Conservation (phyloP, 192 early-diverging fungal species). For the Piromyces finnis region DNA sequence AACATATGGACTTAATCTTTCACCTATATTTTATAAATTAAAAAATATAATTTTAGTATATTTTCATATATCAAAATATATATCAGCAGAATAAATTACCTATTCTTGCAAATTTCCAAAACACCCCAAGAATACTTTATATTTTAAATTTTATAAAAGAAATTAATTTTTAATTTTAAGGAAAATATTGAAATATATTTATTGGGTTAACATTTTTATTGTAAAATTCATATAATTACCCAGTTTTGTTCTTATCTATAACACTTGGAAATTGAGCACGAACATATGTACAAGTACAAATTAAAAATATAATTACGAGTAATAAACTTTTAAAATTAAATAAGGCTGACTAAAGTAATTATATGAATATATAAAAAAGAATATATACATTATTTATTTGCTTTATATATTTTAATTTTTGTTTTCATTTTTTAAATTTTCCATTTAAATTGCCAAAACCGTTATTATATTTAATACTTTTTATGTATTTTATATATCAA, state of each 20-base stretch:
- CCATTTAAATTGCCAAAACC: no score
- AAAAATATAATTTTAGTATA: neutral
- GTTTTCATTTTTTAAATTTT: no score
- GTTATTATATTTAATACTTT: no score
- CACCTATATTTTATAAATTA: slow-evolving; percentile 35
- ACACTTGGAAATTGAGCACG: slow-evolving; percentile 72
- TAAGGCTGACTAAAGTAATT: slow-evolving; percentile 54
- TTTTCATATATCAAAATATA: neutral
- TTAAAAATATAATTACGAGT: slow-evolving; percentile 74
- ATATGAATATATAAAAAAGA: no score
- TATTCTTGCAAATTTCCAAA: slow-evolving; percentile 91
- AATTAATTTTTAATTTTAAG: neutral
- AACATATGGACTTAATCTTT: slow-evolving; percentile 87
- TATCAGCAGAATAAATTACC: slow-evolving; percentile 26
- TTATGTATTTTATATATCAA: no score
- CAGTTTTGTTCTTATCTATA: slow-evolving; percentile 75
- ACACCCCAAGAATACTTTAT: slow-evolving; percentile 54
- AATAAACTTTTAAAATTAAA: slow-evolving; percentile 91
- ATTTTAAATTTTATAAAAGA: neutral
- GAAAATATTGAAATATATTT: neutral
- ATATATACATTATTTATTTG: no score
- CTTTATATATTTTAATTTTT: no score
- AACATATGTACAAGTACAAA: slow-evolving; percentile 95
- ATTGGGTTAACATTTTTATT: neutral
- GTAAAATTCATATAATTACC: slow-evolving; percentile 20